Base-by-base conservation (phyloP, 163 green algal genomes). In the Chloroidium sp. region DNA sequence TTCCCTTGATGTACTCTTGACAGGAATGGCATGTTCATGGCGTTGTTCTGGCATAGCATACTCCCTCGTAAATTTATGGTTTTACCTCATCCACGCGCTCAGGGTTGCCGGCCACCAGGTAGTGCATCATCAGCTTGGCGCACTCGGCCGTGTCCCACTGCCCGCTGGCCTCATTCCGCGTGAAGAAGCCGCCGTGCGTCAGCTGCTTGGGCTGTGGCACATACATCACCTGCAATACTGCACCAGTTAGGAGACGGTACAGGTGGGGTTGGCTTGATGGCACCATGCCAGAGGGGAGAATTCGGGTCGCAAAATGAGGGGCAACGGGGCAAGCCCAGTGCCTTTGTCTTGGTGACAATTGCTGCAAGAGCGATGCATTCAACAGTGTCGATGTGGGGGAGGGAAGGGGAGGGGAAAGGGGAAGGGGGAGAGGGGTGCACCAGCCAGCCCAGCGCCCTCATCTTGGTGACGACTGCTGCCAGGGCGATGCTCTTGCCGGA, bases 401-500 rank as follows among this genome's bases (percentile, higher is more conserved):
- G 6, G 2, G 13, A 10, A 57, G 62, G 3, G 75, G 2, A 68
- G 13, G 2, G 2, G 3, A 3, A 2, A 79, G 2, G 88, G 89
- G 3, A 82, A 86, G 58, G 89, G 90, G 0, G 94, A 36, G 83
- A 92, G 94, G 61, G 93, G 80, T 12, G 83, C 88, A 79, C 79
- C 2, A 96, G 2, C 86, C 87, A 87, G 67, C 85, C 85, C 14
- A 79, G 78, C 67, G 75, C 62, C 74, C 88, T 84, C 1, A 88
- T 89, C 84, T 85, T 90, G 59, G 90, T 84, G 74, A 90, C 92
- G 12, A 91, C 75, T 1, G 83, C 75, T 61, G 85, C 90, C 62
- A 96, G 78, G 3, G 90, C 88, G 2, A 96, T 80, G 76, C 84
- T 91, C 81, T 96, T 95, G 77, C 92, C 92, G 60, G 75, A 79